phyloP scores from a whole-genome alignment of 2,329 filamentous ascomycete species.

The Penicillium sp. region DNA sequence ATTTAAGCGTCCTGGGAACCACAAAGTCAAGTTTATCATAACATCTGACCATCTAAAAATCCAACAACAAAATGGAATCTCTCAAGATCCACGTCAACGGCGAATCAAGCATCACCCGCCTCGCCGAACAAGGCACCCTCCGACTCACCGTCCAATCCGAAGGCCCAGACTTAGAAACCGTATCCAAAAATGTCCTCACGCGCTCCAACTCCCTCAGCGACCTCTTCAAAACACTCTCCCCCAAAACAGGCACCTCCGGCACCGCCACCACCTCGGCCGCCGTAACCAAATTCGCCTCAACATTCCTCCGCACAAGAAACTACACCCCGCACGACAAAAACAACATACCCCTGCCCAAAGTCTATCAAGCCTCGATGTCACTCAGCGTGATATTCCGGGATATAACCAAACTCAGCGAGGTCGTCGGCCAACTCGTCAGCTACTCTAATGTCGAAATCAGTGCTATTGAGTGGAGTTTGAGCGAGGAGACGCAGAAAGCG shows the following conservation, averaged over 20 bases:
- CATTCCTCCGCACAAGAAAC: constrained; percentile 18
- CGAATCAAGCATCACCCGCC: constrained; percentile 21
- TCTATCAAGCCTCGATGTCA: constrained; percentile 27
- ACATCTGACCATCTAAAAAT: neutral
- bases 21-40: neutral
- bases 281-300: constrained; percentile 29
- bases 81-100: constrained; percentile 25
- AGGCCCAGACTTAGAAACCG: constrained; percentile 15
- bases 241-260: constrained; percentile 16
- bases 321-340: constrained; percentile 5
- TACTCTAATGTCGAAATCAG: constrained; percentile 32
- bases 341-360: constrained; percentile 19
- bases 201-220: constrained; percentile 20
- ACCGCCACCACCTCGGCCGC: constrained; percentile 24
- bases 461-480: constrained; percentile 35
- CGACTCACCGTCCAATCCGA: constrained; percentile 15
- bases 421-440: constrained; percentile 26
- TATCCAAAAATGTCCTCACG: constrained; percentile 21
- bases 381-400: constrained; percentile 35
- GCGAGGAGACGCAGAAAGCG: constrained; percentile 27
- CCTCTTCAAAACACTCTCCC: constrained; percentile 21
- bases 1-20: neutral
- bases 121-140: constrained; percentile 26
- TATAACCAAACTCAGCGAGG: constrained; percentile 29
- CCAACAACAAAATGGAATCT: constrained; percentile 23